A percentile compares a stretch with the other conserved stretches of the same genome.
phyloP scores from a whole-genome alignment of 345 rosid genomes.

The Melastoma malabathricum region DNA sequence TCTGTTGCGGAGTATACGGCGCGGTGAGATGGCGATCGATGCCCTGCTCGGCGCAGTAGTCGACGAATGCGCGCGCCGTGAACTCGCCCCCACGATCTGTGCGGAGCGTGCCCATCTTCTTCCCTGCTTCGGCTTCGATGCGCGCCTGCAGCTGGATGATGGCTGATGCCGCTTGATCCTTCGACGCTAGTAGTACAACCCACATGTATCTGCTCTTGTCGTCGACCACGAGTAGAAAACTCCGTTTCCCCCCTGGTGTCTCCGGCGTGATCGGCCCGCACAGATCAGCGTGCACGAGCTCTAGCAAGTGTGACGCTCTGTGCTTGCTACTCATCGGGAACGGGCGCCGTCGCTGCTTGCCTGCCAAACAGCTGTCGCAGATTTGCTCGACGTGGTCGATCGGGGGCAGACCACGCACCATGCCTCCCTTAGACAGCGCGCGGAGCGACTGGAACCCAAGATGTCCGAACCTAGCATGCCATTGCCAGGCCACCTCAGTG shows the following conservation, averaged over 20 bases:
- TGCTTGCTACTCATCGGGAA: too few relatives aligned
- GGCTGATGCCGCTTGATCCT: not conserved
- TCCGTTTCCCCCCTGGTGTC: not conserved
- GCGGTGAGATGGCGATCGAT: not conserved
- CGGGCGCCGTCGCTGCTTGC: too few relatives aligned
- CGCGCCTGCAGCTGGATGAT: not conserved
- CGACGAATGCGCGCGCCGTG: not conserved
- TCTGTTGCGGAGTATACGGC: not conserved
- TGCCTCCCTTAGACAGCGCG: too few relatives aligned
- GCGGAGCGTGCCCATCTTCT: not conserved
- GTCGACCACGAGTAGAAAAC: not conserved
- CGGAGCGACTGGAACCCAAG: too few relatives aligned
- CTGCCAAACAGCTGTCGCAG: too few relatives aligned
- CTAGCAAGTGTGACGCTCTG: not conserved
- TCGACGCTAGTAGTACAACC: not conserved
- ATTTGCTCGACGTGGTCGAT: too few relatives aligned
- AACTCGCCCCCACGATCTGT: not conserved
- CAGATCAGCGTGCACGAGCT: not conserved
- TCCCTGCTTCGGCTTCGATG: not conserved
- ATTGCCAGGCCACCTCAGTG: too few relatives aligned
- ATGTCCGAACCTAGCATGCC: too few relatives aligned
- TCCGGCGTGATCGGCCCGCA: not conserved
- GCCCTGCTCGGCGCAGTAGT: not conserved
- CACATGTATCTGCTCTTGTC: not conserved
- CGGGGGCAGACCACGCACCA: too few relatives aligned